A percentile compares a stretch with the other conserved stretches of the same genome.
Conservation (phyloP, 306 rosid genomes). For the Vigna hirtella region DNA sequence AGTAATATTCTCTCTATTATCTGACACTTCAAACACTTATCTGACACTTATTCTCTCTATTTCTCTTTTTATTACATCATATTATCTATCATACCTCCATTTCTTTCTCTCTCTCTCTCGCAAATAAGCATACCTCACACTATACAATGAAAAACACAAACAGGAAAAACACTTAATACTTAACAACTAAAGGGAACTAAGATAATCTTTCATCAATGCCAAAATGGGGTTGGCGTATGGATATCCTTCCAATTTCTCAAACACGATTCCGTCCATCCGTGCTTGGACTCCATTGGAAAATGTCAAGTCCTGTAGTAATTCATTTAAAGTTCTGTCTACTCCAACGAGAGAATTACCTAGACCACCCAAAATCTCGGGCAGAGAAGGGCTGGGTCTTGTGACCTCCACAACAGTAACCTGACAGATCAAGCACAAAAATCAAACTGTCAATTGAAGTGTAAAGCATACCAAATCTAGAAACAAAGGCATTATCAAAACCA, state of each 20-base stretch:
- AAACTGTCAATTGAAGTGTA: not conserved
- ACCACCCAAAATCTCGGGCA: constrained; percentile 76
- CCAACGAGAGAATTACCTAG: constrained; percentile 70
- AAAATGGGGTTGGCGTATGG: constrained; percentile 67
- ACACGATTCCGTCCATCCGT: constrained; percentile 89
- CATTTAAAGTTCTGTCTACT: constrained; percentile 71
- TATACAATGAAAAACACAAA: not conserved
- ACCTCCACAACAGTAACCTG: constrained; percentile 91
- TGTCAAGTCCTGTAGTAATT: constrained; percentile 59
- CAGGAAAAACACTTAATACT: not conserved
- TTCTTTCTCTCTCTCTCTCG: no score
- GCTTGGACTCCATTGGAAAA: constrained; percentile 85
- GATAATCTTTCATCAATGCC: constrained; percentile 71
- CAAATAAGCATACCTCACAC: no score
- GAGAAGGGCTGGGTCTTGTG: constrained; percentile 72
- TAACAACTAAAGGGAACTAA: constrained; percentile 57
- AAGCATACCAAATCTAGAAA: constrained; percentile 1
- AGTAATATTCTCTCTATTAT: not conserved
- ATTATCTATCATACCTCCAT: no score
- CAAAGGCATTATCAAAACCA: constrained; percentile 11
- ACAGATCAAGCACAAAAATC: constrained; percentile 34
- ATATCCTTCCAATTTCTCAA: constrained; percentile 78
- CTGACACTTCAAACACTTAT: not conserved
- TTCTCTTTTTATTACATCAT: no score
- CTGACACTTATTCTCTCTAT: not conserved